These are phyloP conservation scores for Globisporangium spinosum DNA, from an alignment of 352 stramenopile species.

Conservation along the genomic window DNA sequence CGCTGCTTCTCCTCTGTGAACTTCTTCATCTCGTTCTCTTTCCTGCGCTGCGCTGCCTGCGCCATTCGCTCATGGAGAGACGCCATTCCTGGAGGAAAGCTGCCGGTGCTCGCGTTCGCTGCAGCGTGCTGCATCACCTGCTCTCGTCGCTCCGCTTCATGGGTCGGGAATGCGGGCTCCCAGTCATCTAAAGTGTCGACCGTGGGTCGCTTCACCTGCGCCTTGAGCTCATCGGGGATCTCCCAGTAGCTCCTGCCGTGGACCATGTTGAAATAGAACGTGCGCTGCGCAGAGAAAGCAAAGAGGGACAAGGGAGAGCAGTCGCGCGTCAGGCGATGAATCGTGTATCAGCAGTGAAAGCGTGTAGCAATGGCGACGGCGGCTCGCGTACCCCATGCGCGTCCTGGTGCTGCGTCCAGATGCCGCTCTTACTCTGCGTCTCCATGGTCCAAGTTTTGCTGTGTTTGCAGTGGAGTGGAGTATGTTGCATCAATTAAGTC, in stretches of 20 bases:
- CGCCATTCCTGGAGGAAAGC: conserved; percentile 15
- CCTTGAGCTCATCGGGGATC: conserved; percentile 45
- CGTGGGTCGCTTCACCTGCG: conserved; percentile 44
- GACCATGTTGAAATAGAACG: conserved; percentile 80
- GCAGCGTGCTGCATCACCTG: conserved; percentile 28
- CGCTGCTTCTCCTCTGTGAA: conserved; percentile 13
- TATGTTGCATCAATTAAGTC: not conserved
- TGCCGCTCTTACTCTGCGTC: conserved; percentile 38
- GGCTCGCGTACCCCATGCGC: conserved; percentile 38
- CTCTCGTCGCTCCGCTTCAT: conserved; percentile 25
- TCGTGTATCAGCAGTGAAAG: not conserved
- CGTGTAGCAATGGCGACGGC: not conserved
- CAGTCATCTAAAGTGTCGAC: conserved; percentile 48
- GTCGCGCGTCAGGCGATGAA: not conserved
- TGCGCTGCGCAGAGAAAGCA: conserved; percentile 34
- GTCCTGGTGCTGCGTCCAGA: conserved; percentile 78
- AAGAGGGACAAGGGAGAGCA: not conserved
- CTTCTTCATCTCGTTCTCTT: conserved; percentile 38
- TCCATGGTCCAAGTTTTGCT: conserved; percentile 15
- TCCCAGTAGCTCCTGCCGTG: conserved; percentile 75
- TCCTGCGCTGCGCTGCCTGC: conserved; percentile 49
- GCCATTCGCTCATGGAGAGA: conserved; percentile 63
- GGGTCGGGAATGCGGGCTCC: conserved; percentile 26
- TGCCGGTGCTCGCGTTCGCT: conserved; percentile 8
- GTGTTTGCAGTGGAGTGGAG: not conserved